Percentiles rank a stretch among this genome's conserved stretches.
Evolutionary conservation across 164 flowering plant genomes (phyloP).

Genomic region (Nymphaea colorata): DNA sequence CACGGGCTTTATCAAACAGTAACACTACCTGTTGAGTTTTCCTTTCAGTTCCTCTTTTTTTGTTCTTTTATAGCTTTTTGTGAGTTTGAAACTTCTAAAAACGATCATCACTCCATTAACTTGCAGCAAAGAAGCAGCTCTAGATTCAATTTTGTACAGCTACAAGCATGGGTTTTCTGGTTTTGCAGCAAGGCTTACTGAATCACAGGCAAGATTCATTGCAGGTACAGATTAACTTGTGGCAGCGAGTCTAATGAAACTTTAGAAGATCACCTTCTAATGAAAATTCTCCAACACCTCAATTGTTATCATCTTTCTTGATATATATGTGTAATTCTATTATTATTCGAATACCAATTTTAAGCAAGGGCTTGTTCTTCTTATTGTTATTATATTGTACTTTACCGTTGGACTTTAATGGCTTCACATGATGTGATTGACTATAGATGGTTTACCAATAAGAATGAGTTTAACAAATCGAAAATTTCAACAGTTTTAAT

Average conservation of each 20-base stretch:
- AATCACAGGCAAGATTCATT: conserved; percentile 24
- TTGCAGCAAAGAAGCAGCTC: conserved; percentile 30
- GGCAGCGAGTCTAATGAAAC: neutral
- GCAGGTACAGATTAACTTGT: conserved; percentile 16
- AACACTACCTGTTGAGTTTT: neutral
- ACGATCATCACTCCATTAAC: too few species aligned
- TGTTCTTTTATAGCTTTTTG: neutral
- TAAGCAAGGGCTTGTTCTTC: too few species aligned
- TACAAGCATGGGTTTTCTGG: conserved; percentile 52
- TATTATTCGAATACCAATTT: too few species aligned
- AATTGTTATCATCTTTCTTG: too few species aligned
- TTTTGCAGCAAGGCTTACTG: conserved; percentile 41
- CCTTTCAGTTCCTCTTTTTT: neutral
- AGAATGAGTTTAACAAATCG: too few species aligned
- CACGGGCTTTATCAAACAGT: neutral
- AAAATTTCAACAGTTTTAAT: too few species aligned
- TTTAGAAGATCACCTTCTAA: neutral
- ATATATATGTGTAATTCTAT: too few species aligned
- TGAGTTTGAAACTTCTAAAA: neutral
- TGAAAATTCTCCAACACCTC: neutral
- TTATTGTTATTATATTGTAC: too few species aligned
- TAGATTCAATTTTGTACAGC: conserved; percentile 25
- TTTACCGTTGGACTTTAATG: too few species aligned
- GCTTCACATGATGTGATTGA: too few species aligned
- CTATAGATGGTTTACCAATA: too few species aligned